Evolutionary conservation across 768 basidiomycete species (phyloP), one percentile per base, ranked within the genome.

Genomic region (Podaxis sp.): DNA sequence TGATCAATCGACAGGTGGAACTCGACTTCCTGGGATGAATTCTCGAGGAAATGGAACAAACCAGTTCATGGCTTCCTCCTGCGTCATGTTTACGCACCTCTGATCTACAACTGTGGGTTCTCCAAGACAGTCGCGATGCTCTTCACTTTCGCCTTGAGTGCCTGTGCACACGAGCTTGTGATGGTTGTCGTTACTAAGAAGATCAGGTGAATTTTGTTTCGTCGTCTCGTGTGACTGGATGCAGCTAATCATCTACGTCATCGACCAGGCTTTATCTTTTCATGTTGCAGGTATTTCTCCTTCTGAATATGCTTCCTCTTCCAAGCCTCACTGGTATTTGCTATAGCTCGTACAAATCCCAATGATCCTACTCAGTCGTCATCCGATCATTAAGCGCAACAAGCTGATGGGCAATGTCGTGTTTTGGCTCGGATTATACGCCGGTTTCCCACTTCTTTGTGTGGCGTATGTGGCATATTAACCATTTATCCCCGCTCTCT

Each of bases 41-140:
- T 96, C 73, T 92, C 96, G 3, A 88, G 97, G 49, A 96, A 96
- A 77, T 99, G 97, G 96, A 99, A 99, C 77, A 95, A 93, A 66
- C 96, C 96, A 11, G 96, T 98, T 36, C 89, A 99, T 67, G 82
- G 83, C n/a, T 93, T 93, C 83, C 85, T 99, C 41, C 83, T 99
- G 17, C 87, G 94, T 11, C 97, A 99, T 72, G 95, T 99, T 36
- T 99, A 99, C 68, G 89, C 95, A 2, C 90, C 95, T 10, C 87
- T 93, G 6, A 93, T 96, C 61, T 90, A 92, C 73, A 82, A 85
- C 63, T 62, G 61, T 51, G 61, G 61, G 20, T 75, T 97, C 56
- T 91, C 92, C 48, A 85, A 84, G 62, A 82, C 83, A 4, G 80
- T 83, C n/a, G 97, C 97, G 11, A 93, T 96, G 84, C 87, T 96